These are phyloP conservation scores for Solanum piurae DNA, from an alignment of 257 asterid species.

Conservation along the genomic window DNA sequence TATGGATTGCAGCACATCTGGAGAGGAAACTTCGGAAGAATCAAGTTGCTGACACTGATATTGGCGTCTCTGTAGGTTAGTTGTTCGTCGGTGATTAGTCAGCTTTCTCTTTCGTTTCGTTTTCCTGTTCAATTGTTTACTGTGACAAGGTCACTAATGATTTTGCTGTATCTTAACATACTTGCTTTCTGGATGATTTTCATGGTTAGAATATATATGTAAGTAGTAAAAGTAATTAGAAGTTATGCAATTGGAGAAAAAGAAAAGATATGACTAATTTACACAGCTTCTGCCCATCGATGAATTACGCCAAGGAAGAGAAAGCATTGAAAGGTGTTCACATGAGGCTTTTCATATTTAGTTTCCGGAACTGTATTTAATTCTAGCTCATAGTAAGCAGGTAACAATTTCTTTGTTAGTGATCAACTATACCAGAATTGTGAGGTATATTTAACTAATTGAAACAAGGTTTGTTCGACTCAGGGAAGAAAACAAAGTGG, in stretches of 20 bases:
- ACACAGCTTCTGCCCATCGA: background rate
- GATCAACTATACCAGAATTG: background rate
- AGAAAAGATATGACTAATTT: background rate
- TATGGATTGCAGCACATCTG: constrained; percentile 98
- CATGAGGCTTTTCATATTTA: background rate
- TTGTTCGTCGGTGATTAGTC: background rate
- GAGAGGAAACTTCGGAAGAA: constrained; percentile 95
- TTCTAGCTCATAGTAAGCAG: background rate
- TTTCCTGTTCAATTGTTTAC: background rate
- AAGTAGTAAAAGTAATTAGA: background rate
- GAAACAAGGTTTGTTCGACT: background rate
- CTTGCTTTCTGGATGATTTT: background rate
- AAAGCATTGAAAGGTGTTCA: background rate
- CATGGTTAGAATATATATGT: background rate
- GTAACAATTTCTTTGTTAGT: background rate
- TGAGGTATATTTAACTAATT: background rate
- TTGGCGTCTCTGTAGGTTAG: constrained; percentile 91
- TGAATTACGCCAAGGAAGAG: background rate
- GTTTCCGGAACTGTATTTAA: background rate
- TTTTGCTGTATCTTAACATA: background rate
- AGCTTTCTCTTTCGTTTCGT: background rate
- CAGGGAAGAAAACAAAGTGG: background rate
- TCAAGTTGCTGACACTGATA: constrained; percentile 99
- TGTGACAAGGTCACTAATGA: background rate
- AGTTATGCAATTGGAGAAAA: background rate